A percentile compares a stretch with the other conserved stretches of the same genome.
Conservation (phyloP, 176 grass and related monocot genomes). For the Cenchrus purpureus region DNA sequence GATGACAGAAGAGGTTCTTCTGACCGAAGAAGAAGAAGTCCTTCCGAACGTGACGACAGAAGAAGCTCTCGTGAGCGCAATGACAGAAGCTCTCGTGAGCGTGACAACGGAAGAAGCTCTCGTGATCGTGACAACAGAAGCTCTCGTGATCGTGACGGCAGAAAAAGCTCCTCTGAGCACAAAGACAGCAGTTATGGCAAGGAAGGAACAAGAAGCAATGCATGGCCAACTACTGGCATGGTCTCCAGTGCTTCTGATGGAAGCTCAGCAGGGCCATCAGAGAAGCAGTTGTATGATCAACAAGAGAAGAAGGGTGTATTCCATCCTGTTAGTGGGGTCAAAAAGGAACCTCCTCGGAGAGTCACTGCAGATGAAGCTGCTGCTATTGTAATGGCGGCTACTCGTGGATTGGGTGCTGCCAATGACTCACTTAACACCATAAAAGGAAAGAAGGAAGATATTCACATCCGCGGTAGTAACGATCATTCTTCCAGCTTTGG, state of each 20-base stretch:
- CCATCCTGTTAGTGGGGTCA: conserved; percentile 56
- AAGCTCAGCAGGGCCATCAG: conserved; percentile 52
- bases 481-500: conserved; percentile 28
- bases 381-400: conserved; percentile 86
- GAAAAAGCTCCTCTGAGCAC: conserved; percentile 13
- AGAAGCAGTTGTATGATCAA: conserved; percentile 50
- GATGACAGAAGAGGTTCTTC: conserved; percentile 33
- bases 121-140: conserved; percentile 9
- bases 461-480: not conserved
- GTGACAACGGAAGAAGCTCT: not conserved
- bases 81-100: conserved; percentile 10
- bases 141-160: conserved; percentile 16
- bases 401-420: conserved; percentile 68
- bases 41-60: not conserved
- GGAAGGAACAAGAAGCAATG: conserved; percentile 40
- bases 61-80: not conserved
- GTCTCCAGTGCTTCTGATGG: conserved; percentile 40
- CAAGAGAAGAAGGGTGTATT: conserved; percentile 61
- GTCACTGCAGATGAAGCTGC: conserved; percentile 87
- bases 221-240: conserved; percentile 16
- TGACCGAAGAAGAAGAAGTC: conserved; percentile 26
- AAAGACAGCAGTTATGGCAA: conserved; percentile 31
- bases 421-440: conserved; percentile 34
- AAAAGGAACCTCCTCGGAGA: conserved; percentile 53
- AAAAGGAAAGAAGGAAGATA: conserved; percentile 25